Conservation (phyloP, 352 stramenopile genomes). For the Saprolegnia parasitica region DNA sequence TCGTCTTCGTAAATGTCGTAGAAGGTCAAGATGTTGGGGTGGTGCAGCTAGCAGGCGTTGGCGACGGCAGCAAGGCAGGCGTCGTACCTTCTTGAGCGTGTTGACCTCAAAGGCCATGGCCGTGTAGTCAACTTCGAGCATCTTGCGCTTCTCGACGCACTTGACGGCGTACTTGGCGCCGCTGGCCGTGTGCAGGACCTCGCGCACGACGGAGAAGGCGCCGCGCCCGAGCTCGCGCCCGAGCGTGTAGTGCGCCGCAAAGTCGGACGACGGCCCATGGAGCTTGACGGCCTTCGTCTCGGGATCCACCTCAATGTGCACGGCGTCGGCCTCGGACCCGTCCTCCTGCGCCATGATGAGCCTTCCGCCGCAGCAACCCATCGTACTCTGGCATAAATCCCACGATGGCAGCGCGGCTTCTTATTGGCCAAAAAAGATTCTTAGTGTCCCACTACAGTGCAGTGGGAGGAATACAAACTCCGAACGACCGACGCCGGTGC, state of each 20-base stretch:
- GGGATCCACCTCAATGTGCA: slow-evolving; percentile 19
- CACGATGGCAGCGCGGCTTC: neutral
- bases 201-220: slow-evolving; percentile 86
- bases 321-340: neutral
- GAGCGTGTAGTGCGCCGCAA: slow-evolving; percentile 43
- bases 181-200: slow-evolving; percentile 68
- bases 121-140: slow-evolving; percentile 73
- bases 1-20: slow-evolving; percentile 87
- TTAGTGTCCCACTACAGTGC: neutral
- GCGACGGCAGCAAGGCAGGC: neutral
- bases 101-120: slow-evolving; percentile 71
- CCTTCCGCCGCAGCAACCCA: slow-evolving; percentile 21
- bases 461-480: no score
- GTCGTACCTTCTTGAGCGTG: slow-evolving; percentile 61
- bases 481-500: no score
- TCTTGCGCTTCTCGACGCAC: slow-evolving; percentile 71
- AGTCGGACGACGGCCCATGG: slow-evolving; percentile 8
- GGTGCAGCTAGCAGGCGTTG: slow-evolving; percentile 51
- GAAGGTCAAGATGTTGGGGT: slow-evolving; percentile 88
- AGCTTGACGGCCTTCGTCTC: slow-evolving; percentile 1
- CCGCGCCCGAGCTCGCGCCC: slow-evolving; percentile 84
- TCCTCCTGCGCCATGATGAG: slow-evolving; percentile 9
- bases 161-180: slow-evolving; percentile 88
- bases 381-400: neutral
- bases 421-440: neutral